Conservation (phyloP, 768 basidiomycete genomes). For the Mrakia blollopis region DNA sequence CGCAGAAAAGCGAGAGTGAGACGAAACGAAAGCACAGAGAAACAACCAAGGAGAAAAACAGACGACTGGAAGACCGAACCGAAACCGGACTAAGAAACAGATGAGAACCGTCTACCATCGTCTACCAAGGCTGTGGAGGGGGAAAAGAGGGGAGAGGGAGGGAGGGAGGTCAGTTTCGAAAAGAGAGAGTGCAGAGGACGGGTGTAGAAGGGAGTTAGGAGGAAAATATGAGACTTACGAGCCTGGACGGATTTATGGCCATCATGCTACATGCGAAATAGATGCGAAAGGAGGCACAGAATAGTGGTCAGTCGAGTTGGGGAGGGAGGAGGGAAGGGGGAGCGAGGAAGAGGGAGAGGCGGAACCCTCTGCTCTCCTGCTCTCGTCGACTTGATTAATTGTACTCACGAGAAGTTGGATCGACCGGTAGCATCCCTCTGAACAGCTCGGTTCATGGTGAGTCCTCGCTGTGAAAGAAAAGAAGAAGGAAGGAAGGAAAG, state of each 20-base stretch:
- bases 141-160: not conserved
- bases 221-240: not conserved
- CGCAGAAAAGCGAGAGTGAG: not conserved
- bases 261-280: not conserved
- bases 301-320: no score
- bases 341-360: not conserved
- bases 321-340: slow-evolving; percentile 1
- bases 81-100: no score
- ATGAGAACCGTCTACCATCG: no score
- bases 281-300: no score
- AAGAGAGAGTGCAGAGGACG: no score
- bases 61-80: not conserved
- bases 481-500: no score
- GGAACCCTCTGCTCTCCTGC: no score
- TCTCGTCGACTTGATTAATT: no score
- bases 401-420: slow-evolving; percentile 95
- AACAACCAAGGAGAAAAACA: not conserved
- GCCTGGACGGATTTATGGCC: no score
- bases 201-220: not conserved
- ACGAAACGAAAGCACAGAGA: not conserved
- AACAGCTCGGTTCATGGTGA: slow-evolving; percentile 99
- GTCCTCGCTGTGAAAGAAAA: slow-evolving; percentile 60
- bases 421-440: slow-evolving; percentile 89
- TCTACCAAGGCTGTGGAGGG: no score
- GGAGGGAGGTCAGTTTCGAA: no score